phyloP scores from a whole-genome alignment of 2,329 filamentous ascomycete species.

The Hypoxylon rubiginosum region DNA sequence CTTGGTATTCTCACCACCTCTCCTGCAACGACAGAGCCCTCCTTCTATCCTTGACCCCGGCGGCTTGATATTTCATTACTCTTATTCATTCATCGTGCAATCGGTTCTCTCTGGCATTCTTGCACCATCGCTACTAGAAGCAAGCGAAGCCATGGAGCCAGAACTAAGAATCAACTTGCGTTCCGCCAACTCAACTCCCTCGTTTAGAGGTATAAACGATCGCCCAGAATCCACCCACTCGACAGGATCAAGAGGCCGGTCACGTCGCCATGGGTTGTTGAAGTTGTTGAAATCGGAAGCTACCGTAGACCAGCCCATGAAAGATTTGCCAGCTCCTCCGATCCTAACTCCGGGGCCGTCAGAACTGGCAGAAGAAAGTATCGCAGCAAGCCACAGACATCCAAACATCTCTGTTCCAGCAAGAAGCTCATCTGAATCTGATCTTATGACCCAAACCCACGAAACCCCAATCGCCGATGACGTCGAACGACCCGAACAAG shows the following conservation, averaged over 20 bases:
- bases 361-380: slow-evolving; percentile 13
- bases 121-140: neutral
- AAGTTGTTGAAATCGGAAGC: slow-evolving; percentile 45
- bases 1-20: neutral
- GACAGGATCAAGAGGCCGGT: slow-evolving; percentile 34
- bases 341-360: slow-evolving; percentile 41
- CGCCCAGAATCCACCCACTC: slow-evolving; percentile 46
- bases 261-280: slow-evolving; percentile 46
- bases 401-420: slow-evolving; percentile 25
- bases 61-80: neutral
- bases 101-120: neutral
- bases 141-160: slow-evolving; percentile 36
- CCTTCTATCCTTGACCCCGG: neutral
- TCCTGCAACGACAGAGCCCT: neutral
- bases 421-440: slow-evolving; percentile 19
- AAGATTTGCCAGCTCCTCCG: slow-evolving; percentile 47
- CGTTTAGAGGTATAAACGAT: slow-evolving; percentile 40
- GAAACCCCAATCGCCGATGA: slow-evolving; percentile 4
- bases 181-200: slow-evolving; percentile 42
- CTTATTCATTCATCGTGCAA: neutral
- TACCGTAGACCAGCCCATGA: slow-evolving; percentile 31
- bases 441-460: slow-evolving; percentile 7
- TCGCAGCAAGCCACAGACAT: slow-evolving; percentile 9
- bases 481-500: slow-evolving; percentile 13
- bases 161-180: slow-evolving; percentile 27